phyloP scores from a whole-genome alignment of 2,329 filamentous ascomycete species.

The Colletotrichum sp. region DNA sequence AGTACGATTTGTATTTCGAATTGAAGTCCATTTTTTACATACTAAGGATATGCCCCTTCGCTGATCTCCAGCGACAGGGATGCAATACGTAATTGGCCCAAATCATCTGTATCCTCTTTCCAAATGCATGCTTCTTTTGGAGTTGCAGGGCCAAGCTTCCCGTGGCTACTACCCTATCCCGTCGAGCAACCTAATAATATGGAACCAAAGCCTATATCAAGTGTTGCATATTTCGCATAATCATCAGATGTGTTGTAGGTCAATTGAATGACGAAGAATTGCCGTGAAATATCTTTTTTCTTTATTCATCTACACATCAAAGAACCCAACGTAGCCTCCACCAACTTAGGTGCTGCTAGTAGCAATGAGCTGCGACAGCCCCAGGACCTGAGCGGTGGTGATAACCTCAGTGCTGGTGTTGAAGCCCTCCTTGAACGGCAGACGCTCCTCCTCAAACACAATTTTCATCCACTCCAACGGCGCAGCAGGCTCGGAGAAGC shows the following conservation, averaged over 20 bases:
- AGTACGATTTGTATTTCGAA: not conserved
- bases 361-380: slow-evolving; percentile 7
- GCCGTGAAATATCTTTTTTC: not conserved
- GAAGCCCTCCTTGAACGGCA: slow-evolving; percentile 16
- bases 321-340: not conserved
- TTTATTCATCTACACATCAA: not conserved
- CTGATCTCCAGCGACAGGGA: fast-evolving
- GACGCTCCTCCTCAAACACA: slow-evolving; percentile 14
- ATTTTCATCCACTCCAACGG: slow-evolving; percentile 12
- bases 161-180: not conserved
- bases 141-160: not conserved
- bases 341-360: not conserved
- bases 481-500: slow-evolving; percentile 10
- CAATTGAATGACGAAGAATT: not conserved
- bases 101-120: not conserved
- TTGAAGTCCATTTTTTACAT: not conserved
- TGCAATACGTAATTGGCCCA: not conserved
- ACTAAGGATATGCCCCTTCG: not conserved
- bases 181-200: not conserved
- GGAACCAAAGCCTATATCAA: fast-evolving
- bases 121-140: not conserved
- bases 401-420: not conserved
- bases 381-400: slow-evolving; percentile 7
- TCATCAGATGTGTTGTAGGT: fast-evolving
- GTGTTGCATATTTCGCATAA: not conserved